phyloP scores from a whole-genome alignment of 495 filamentous ascomycete genomes.

The Rhypophila decipiens region DNA sequence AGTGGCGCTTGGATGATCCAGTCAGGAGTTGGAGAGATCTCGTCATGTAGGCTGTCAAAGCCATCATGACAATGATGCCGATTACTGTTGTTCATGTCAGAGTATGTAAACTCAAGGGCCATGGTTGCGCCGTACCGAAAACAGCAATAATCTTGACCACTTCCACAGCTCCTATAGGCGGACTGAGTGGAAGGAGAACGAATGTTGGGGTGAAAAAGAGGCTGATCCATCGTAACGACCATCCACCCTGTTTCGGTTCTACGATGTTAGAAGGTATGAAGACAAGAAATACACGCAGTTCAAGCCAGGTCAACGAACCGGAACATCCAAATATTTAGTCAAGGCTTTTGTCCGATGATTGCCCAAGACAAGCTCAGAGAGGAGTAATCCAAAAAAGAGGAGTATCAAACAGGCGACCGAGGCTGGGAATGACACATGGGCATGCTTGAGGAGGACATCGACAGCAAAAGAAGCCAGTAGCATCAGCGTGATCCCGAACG shows the following conservation, averaged over 20 bases:
- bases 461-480: slow-evolving; percentile 47
- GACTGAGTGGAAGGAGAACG: slow-evolving; percentile 47
- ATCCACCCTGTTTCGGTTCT: slow-evolving; percentile 34
- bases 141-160: slow-evolving; percentile 49
- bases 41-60: slow-evolving; percentile 42
- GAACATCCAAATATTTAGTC: slow-evolving; percentile 41
- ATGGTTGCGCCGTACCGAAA: slow-evolving; percentile 46
- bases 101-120: too few relatives aligned
- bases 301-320: slow-evolving; percentile 40
- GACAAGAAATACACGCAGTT: too few relatives aligned
- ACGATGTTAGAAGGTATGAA: neutral
- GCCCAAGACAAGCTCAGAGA: slow-evolving; percentile 37
- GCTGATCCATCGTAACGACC: slow-evolving; percentile 50
- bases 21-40: slow-evolving; percentile 42
- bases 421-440: slow-evolving; percentile 45
- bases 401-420: slow-evolving; percentile 46
- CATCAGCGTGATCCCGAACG: slow-evolving; percentile 39
- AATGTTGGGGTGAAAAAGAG: slow-evolving; percentile 51
- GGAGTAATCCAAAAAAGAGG: slow-evolving; percentile 40
- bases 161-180: slow-evolving; percentile 43
- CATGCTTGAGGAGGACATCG: slow-evolving; percentile 40
- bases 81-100: slow-evolving; percentile 30
- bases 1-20: slow-evolving; percentile 42
- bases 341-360: slow-evolving; percentile 37
- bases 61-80: slow-evolving; percentile 42